Conservation (phyloP, 352 stramenopile species). For the Elongisporangium senticosum region DNA sequence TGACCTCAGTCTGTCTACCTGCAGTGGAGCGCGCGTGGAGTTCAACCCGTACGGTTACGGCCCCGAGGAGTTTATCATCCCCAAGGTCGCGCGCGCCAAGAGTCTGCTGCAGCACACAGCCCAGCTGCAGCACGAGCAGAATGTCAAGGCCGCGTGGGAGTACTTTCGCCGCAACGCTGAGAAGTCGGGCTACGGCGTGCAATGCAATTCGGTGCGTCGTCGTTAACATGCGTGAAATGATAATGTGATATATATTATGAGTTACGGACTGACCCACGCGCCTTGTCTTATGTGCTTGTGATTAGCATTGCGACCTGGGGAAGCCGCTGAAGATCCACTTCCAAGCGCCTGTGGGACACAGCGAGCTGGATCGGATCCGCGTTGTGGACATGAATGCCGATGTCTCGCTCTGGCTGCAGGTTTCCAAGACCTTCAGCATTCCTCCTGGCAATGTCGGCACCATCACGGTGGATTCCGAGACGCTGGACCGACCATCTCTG, state of each 20-base stretch:
- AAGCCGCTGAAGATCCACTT: slow-evolving; percentile 79
- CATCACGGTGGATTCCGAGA: slow-evolving; percentile 81
- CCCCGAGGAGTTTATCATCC: slow-evolving; percentile 79
- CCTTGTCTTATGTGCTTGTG: slow-evolving; percentile 3
- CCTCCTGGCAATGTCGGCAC: slow-evolving; percentile 69
- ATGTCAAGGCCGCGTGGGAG: slow-evolving; percentile 69
- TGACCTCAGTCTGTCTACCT: not conserved
- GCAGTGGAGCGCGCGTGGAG: slow-evolving; percentile 51
- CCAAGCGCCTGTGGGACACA: slow-evolving; percentile 62
- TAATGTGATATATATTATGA: slow-evolving; percentile 6
- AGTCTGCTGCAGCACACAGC: slow-evolving; percentile 85
- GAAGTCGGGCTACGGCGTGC: slow-evolving; percentile 55
- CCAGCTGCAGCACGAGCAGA: slow-evolving; percentile 78
- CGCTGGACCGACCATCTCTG: slow-evolving; percentile 65
- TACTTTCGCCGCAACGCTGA: slow-evolving; percentile 74
- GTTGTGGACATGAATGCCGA: slow-evolving; percentile 85
- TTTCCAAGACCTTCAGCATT: slow-evolving; percentile 79
- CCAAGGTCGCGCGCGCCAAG: slow-evolving; percentile 72
- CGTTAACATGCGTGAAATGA: not conserved
- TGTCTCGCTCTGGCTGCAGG: slow-evolving; percentile 75
- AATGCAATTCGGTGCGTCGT: slow-evolving; percentile 58
- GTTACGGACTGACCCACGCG: not conserved
- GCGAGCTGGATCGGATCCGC: slow-evolving; percentile 68
- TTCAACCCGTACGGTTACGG: slow-evolving; percentile 86
- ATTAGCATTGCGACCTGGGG: slow-evolving; percentile 70